Evolutionary conservation across 257 asterid species (phyloP).

Genomic region (Ballota nigra): DNA sequence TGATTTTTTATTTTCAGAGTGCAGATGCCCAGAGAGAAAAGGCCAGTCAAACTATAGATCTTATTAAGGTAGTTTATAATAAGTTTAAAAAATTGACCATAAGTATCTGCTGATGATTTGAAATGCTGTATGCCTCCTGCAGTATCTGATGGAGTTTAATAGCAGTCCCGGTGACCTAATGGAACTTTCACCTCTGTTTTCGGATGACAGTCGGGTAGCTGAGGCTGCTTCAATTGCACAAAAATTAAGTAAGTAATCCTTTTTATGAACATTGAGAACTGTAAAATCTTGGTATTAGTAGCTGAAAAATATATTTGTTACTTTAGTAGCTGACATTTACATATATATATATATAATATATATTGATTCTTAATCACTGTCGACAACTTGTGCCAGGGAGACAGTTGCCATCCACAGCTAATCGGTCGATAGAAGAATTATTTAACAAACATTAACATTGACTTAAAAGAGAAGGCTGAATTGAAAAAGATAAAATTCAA

Average conservation of each 20-base stretch:
- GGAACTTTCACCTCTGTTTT: conserved; percentile 95
- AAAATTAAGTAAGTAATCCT: conserved; percentile 73
- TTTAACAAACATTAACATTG: no score
- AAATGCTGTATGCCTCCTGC: conserved; percentile 24
- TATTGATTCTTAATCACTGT: background rate
- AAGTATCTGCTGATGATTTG: conserved; percentile 10
- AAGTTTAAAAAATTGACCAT: background rate
- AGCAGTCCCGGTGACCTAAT: conserved; percentile 94
- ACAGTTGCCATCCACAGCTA: no score
- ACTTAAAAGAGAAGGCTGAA: background rate
- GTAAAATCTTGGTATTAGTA: background rate
- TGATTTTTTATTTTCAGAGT: conserved; percentile 52
- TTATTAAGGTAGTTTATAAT: conserved; percentile 63
- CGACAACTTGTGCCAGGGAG: background rate
- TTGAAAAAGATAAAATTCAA: background rate
- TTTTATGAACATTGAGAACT: conserved; percentile 6
- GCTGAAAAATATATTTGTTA: background rate
- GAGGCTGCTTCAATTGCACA: conserved; percentile 99
- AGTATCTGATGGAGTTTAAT: conserved; percentile 98
- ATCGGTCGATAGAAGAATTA: no score
- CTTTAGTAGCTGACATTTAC: no score
- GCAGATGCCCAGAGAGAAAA: conserved; percentile 98
- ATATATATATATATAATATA: background rate
- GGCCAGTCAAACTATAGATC: conserved; percentile 97
- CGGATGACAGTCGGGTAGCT: conserved; percentile 94